Conservation (phyloP, 2,329 filamentous ascomycete genomes). For the Neurospora sp. region DNA sequence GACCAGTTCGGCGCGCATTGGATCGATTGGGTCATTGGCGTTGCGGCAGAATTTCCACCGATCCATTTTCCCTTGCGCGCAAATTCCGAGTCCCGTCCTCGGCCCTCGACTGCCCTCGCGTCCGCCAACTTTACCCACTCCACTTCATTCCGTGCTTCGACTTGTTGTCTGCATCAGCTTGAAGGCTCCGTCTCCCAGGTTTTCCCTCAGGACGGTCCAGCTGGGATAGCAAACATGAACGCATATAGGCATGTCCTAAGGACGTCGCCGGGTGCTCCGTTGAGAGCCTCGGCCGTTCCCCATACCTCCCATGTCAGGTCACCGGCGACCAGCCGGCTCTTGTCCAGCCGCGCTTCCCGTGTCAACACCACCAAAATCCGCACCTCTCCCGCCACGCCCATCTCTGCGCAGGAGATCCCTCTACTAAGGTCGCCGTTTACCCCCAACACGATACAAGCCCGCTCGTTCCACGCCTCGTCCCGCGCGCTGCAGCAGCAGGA, state of each 20-base stretch:
- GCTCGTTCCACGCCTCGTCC: slow-evolving; percentile 29
- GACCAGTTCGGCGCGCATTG: neutral
- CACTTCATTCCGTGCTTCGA: neutral
- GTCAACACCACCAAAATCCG: slow-evolving; percentile 21
- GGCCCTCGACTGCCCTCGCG: neutral
- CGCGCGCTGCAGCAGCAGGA: slow-evolving; percentile 23
- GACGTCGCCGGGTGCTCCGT: slow-evolving; percentile 12
- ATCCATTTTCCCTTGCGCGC: slow-evolving; percentile 3
- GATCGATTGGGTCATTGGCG: neutral
- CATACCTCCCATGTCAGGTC: slow-evolving; percentile 9
- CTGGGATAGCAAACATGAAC: slow-evolving; percentile 13
- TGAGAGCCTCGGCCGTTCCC: slow-evolving; percentile 12
- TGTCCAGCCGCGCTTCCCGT: slow-evolving; percentile 13
- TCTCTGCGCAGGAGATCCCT: slow-evolving; percentile 22
- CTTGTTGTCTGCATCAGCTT: neutral
- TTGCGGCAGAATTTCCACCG: slow-evolving; percentile 6
- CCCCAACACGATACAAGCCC: slow-evolving; percentile 28
- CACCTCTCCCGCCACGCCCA: slow-evolving; percentile 16
- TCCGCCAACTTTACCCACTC: slow-evolving; percentile 1
- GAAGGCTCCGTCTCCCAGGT: slow-evolving; percentile 1
- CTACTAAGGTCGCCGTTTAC: slow-evolving; percentile 37
- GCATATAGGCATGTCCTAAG: slow-evolving; percentile 16
- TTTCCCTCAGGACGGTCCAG: slow-evolving; percentile 5
- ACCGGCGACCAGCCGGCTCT: slow-evolving; percentile 10
- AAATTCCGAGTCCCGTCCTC: slow-evolving; percentile 7